Evolutionary conservation across 768 basidiomycete genomes (phyloP), one percentile per base, ranked within the genome.

Genomic region (Butyriboletus loyo): DNA sequence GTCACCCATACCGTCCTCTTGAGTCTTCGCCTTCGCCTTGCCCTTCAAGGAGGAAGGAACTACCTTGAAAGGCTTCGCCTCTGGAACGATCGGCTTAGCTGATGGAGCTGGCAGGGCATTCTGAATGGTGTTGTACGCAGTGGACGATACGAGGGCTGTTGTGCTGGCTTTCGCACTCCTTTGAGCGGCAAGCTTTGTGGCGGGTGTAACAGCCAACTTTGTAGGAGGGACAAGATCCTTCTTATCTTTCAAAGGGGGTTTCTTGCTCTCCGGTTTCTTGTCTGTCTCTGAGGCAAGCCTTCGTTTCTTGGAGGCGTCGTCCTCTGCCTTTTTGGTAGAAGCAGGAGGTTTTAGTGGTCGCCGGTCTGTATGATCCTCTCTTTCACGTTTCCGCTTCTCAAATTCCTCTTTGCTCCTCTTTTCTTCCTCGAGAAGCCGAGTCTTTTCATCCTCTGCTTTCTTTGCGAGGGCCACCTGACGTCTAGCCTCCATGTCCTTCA

Each of bases 401-500:
- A 75, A 73, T 50, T 91, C 89, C 45, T 88, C 87, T 63, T 81
- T 89, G 61, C 76, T 67, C 68, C 82, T 89, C 57, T 77, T 80
- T 54, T 92, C 90, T 57, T 87, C 81, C 35, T 89, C 87, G 42
- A 77, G 67, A 28, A 75, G 71, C 30, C 80, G 80, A 1, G 74
- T 69, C 65, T 80, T 86, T 67, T 89, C 89, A 61, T 91, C 89
- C 45, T 90, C 89, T 1, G 79, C 85, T 67, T 92, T 94, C 63
- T 84, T 78, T 65, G 88, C 84, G 52, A 78, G 66, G 21, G 79
- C 84, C 38, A 73, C 81, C 62, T 84, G 87, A n/a, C 91, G 84
- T 39, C 91, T 79, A 41, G 79, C 77, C 59, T 95, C 93, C 83
- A 89, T 89, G 52, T 92, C 88, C 59, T 84, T 91, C 53, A 87